Percentiles rank a stretch among this genome's conserved stretches.
Conservation (phyloP, 768 basidiomycete species). For the Plicaturopsis crispa region DNA sequence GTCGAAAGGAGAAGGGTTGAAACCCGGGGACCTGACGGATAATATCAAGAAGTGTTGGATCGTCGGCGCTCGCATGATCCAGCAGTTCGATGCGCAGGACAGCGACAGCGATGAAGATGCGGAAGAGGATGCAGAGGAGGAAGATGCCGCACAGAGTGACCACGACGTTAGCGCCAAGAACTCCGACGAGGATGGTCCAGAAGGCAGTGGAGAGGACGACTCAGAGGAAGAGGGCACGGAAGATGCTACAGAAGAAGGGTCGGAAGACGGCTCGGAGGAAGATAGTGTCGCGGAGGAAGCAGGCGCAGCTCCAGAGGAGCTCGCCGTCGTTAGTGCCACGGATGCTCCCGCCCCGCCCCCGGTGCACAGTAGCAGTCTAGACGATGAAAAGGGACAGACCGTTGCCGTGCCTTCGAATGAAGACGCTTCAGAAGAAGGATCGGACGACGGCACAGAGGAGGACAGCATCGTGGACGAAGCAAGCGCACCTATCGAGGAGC, state of each 20-base stretch:
- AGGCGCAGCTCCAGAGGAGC: conserved; percentile 1
- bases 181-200: conserved; percentile 14
- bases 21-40: conserved; percentile 33
- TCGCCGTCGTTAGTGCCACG: too few species aligned
- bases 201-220: conserved; percentile 17
- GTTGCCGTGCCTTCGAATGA: too few species aligned
- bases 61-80: conserved; percentile 66
- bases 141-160: conserved; percentile 5
- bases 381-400: conserved; percentile 1
- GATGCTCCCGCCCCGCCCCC: too few species aligned
- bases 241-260: too few species aligned
- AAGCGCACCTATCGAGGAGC: background rate
- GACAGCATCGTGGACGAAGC: conserved; percentile 7
- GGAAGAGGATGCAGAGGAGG: conserved; percentile 15
- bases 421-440: too few species aligned
- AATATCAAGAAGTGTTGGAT: conserved; percentile 64
- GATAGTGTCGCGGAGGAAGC: conserved; percentile 7
- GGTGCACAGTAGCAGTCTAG: too few species aligned
- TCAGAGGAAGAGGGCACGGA: conserved; percentile 12
- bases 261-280: too few species aligned
- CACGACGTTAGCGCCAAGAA: conserved; percentile 11
- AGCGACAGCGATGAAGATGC: conserved; percentile 38
- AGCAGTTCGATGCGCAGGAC: conserved; percentile 76
- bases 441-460: too few species aligned
- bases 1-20: conserved; percentile 44